Evolutionary conservation across 352 stramenopile genomes (phyloP).

Genomic region (Pythium folliculosum): DNA sequence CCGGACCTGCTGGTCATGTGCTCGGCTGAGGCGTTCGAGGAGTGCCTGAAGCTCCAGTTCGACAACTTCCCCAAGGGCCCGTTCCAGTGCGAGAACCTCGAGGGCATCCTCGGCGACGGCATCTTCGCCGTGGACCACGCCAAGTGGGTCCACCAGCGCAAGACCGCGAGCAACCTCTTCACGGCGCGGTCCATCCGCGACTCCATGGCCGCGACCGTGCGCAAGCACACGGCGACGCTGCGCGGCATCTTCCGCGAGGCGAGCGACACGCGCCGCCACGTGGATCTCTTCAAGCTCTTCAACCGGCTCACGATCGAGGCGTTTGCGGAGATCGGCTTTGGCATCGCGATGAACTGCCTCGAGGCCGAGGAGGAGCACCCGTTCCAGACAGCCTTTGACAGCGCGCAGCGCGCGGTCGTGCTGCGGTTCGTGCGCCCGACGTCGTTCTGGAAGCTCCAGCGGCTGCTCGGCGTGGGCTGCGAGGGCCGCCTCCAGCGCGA

Average conservation of each 20-base stretch:
- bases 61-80: conserved; percentile 23
- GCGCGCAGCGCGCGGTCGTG: conserved; percentile 31
- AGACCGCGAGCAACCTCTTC: conserved; percentile 55
- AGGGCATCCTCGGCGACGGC: conserved; percentile 25
- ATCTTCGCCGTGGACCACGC: conserved; percentile 30
- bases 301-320: conserved; percentile 54
- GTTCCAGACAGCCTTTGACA: conserved; percentile 45
- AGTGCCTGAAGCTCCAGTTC: conserved; percentile 35
- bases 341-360: conserved; percentile 27
- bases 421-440: conserved; percentile 35
- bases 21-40: conserved; percentile 4
- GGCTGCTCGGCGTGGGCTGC: conserved; percentile 34
- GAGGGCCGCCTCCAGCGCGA: conserved; percentile 41
- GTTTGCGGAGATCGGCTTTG: conserved; percentile 54
- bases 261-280: not conserved
- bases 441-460: conserved; percentile 52
- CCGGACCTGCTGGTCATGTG: conserved; percentile 24
- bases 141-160: conserved; percentile 46
- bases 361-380: conserved; percentile 21
- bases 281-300: conserved; percentile 45
- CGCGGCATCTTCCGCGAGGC: conserved; percentile 29
- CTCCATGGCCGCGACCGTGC: conserved; percentile 41
- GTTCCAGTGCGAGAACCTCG: conserved; percentile 5
- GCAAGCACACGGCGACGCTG: conserved; percentile 25
- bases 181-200: conserved; percentile 38